Conservation (phyloP, 441 rosid genomes). For the Geranium incanum region DNA sequence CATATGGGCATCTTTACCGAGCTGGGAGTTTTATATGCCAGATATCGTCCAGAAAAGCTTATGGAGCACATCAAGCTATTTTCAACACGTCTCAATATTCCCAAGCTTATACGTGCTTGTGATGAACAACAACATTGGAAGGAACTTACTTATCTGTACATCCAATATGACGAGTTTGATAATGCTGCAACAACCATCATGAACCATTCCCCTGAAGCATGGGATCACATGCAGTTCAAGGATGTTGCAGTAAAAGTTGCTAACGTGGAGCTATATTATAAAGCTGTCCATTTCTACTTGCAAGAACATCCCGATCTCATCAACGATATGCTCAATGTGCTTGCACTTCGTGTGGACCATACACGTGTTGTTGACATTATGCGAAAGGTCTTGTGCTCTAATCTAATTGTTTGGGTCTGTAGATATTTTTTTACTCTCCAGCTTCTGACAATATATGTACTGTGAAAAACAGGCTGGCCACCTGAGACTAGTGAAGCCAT, state of each 20-base stretch:
- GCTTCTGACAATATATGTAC: no score
- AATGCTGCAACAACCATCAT: constrained; percentile 98
- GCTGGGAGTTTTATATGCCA: constrained; percentile 95
- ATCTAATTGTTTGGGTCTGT: constrained; percentile 21
- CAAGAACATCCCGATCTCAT: constrained; percentile 75
- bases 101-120: constrained; percentile 95
- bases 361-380: constrained; percentile 95
- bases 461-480: constrained; percentile 76
- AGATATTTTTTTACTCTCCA: constrained; percentile 60
- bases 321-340: constrained; percentile 87
- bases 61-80: constrained; percentile 99
- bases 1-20: constrained; percentile 99
- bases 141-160: constrained; percentile 86
- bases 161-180: constrained; percentile 90
- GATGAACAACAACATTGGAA: constrained; percentile 99
- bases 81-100: constrained; percentile 93
- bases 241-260: constrained; percentile 91
- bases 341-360: constrained; percentile 92
- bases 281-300: constrained; percentile 69
- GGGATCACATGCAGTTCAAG: constrained; percentile 99
- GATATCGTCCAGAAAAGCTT: constrained; percentile 93
- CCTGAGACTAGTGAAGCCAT: constrained; percentile 88
- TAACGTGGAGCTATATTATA: constrained; percentile 89
- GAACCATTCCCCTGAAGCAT: constrained; percentile 99
- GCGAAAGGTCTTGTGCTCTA: constrained; percentile 70